phyloP scores from a whole-genome alignment of 805 yeast species.

The Lachancea dasiensis region DNA sequence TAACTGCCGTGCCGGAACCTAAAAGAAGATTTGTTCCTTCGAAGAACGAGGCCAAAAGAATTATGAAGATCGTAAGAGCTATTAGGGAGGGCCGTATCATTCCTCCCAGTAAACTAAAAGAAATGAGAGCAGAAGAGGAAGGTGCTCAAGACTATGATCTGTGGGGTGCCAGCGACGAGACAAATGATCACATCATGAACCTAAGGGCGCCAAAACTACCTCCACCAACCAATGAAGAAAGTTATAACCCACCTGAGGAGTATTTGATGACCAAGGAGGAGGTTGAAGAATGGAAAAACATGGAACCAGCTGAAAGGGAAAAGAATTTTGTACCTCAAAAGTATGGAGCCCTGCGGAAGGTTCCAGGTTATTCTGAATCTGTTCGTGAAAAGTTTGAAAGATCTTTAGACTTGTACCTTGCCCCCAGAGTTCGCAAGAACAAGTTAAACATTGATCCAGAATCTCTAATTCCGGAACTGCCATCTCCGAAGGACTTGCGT shows the following conservation, averaged over 20 bases:
- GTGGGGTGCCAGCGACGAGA: slow-evolving; percentile 71
- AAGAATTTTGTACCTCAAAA: slow-evolving; percentile 77
- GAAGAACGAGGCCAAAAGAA: slow-evolving; percentile 90
- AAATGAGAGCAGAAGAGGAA: slow-evolving; percentile 44
- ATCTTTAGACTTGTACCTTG: slow-evolving; percentile 85
- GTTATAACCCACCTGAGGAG: slow-evolving; percentile 97
- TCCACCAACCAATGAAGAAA: slow-evolving; percentile 95
- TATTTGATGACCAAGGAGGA: slow-evolving; percentile 80
- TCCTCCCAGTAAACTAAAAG: slow-evolving; percentile 56
- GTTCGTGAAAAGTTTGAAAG: slow-evolving; percentile 92
- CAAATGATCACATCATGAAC: slow-evolving; percentile 75
- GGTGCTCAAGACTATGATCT: slow-evolving; percentile 63
- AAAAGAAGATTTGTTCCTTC: slow-evolving; percentile 96
- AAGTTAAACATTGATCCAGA: slow-evolving; percentile 94
- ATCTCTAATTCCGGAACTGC: slow-evolving; percentile 89
- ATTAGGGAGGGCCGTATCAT: slow-evolving; percentile 93
- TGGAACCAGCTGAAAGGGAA: slow-evolving; percentile 73
- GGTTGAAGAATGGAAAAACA: slow-evolving; percentile 57
- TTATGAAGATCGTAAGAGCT: slow-evolving; percentile 94
- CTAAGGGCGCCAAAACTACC: slow-evolving; percentile 91
- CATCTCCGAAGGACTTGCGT: slow-evolving; percentile 91
- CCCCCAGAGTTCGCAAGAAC: slow-evolving; percentile 90
- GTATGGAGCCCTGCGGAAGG: slow-evolving; percentile 75
- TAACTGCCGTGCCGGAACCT: slow-evolving; percentile 93
- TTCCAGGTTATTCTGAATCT: slow-evolving; percentile 84